Evolutionary conservation across 352 stramenopile species (phyloP).

Genomic region (Pythium phragmiticola): DNA sequence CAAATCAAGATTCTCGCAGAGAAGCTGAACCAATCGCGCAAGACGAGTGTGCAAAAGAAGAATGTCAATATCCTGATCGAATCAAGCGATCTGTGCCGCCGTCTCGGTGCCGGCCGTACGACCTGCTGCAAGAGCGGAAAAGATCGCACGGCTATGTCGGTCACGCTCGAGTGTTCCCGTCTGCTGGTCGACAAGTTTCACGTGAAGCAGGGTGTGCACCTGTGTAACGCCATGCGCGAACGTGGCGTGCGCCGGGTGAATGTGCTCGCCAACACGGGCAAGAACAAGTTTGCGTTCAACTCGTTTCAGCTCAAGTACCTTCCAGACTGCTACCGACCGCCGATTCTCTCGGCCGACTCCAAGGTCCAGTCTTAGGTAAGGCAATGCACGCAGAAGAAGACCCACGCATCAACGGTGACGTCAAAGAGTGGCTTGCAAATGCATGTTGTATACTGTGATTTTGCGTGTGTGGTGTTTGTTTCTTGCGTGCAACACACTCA

Average conservation of each 20-base stretch:
- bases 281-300: conserved; percentile 97
- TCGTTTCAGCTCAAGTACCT: conserved; percentile 97
- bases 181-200: conserved; percentile 88
- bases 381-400: not conserved
- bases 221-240: conserved; percentile 86
- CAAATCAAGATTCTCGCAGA: conserved; percentile 58
- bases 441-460: conserved; percentile 13
- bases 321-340: conserved; percentile 91
- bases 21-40: conserved; percentile 54
- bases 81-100: conserved; percentile 87
- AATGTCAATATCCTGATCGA: conserved; percentile 86
- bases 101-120: conserved; percentile 87
- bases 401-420: conserved; percentile 1
- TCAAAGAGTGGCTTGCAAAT: not conserved
- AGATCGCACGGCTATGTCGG: conserved; percentile 97
- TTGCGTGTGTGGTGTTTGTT: conserved; percentile 8
- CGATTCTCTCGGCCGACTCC: conserved; percentile 75
- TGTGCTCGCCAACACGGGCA: conserved; percentile 84
- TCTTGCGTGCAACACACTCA: conserved; percentile 2
- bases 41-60: conserved; percentile 80
- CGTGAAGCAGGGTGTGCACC: conserved; percentile 81
- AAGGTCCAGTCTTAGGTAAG: conserved; percentile 63
- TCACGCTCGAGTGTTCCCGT: conserved; percentile 94
- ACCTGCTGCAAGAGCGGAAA: conserved; percentile 98
- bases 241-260: conserved; percentile 82